A percentile compares a stretch with the other conserved stretches of the same genome.
Conservation (phyloP, 2,329 filamentous ascomycete species). For the Fusarium sp. region DNA sequence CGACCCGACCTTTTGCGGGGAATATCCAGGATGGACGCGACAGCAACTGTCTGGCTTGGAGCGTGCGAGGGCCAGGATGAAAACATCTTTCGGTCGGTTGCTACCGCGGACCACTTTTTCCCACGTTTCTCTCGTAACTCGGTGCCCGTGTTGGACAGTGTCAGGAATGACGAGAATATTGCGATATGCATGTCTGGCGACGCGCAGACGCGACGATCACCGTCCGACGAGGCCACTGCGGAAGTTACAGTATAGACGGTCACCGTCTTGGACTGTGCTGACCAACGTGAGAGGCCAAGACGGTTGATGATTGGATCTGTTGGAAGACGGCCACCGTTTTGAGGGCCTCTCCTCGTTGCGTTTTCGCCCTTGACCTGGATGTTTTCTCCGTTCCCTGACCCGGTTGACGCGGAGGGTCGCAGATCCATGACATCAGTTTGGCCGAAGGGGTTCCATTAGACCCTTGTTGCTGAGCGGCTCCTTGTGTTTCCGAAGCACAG, state of each 20-base stretch:
- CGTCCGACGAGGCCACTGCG: slow-evolving; percentile 15
- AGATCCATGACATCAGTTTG: slow-evolving; percentile 51
- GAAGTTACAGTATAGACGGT: slow-evolving; percentile 24
- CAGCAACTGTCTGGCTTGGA: slow-evolving; percentile 12
- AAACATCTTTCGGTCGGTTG: slow-evolving; percentile 28
- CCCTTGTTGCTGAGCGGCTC: slow-evolving; percentile 32
- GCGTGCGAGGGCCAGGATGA: slow-evolving; percentile 17
- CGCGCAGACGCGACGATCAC: slow-evolving; percentile 30
- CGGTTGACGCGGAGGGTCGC: slow-evolving; percentile 34
- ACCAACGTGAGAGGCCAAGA: neutral
- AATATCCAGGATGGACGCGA: slow-evolving; percentile 16
- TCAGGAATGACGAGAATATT: slow-evolving; percentile 41
- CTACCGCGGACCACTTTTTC: slow-evolving; percentile 39
- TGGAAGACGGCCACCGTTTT: slow-evolving; percentile 38
- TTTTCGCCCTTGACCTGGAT: slow-evolving; percentile 22
- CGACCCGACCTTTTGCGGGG: slow-evolving; percentile 8
- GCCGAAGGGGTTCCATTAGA: slow-evolving; percentile 30
- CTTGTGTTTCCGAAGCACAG: slow-evolving; percentile 27
- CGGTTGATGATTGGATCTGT: slow-evolving; percentile 30
- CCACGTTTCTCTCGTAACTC: slow-evolving; percentile 22
- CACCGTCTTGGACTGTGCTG: slow-evolving; percentile 39
- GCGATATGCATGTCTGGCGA: slow-evolving; percentile 33
- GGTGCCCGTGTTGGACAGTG: slow-evolving; percentile 13
- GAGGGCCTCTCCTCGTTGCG: slow-evolving; percentile 19
- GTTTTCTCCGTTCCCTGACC: neutral